Evolutionary conservation across 1,284 basidiomycete species (phyloP), one percentile per base, ranked within the genome.

Genomic region (Ganoderma boninense): DNA sequence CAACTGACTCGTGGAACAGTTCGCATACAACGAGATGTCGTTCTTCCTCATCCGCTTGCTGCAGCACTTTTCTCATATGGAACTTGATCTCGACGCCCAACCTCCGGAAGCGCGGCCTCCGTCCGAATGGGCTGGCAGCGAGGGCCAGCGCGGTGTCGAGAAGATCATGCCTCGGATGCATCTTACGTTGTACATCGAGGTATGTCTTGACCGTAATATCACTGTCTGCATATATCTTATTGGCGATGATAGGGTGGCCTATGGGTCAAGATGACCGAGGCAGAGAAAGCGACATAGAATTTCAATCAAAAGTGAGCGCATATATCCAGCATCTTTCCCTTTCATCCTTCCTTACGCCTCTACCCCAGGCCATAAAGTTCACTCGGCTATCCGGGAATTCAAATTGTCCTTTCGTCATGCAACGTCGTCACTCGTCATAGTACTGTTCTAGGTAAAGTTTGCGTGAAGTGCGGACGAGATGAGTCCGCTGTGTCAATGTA

Each of bases 61-160:
- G 23, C 88, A 90, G 76, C 80, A 76, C 23, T 89, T 89, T 75
- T 81, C 83, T 8, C 72, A 67, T 2, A 85, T 90, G 73, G 77
- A 72, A 6, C 77, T 89, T 4, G 87, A 74, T 57, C 56, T 73
- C 23, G 60, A 67, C 4, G 69, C 71, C 7, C 75, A 73, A 65
- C 71, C 73, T 13, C 71, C 74, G 11, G 64, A 71, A 14, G 68
- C 70, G 57, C 72, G 72, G 7, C 68, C 74, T 26, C 75, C 71
- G 10, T 46, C 60, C 2, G 70, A 71, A 49, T 75, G 73, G 75
- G 73, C 70, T 18, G 66, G 61, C 6, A 65, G 61, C 8, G 70
- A 70, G 43, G 74, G 71, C 8, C 72, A 72, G 42, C 66, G 72
- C 54, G 72, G 69, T 16, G 62, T 46, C 35, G 73, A 73, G 64